phyloP scores from a whole-genome alignment of 306 rosid genomes.

The Leucaena leucocephala region DNA sequence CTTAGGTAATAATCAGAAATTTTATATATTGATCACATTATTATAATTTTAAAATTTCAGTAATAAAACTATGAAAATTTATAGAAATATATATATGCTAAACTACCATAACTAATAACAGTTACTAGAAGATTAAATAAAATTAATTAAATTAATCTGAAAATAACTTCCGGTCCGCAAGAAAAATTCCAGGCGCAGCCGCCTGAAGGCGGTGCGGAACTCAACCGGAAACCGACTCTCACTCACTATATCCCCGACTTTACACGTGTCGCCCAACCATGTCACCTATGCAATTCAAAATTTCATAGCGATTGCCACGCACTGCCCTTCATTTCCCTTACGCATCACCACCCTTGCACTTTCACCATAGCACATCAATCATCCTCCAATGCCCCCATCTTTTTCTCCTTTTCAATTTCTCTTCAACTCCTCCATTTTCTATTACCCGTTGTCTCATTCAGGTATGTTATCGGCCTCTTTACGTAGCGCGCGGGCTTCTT shows the following conservation, averaged over 20 bases:
- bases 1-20: no score
- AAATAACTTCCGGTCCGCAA: not conserved
- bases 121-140: no score
- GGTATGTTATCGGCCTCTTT: not conserved
- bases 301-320: constrained; percentile 35
- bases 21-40: no score
- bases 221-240: not conserved
- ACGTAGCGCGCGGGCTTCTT: not conserved
- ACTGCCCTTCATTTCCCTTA: not conserved
- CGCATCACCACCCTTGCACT: not conserved
- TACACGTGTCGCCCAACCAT: constrained; percentile 32
- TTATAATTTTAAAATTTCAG: no score
- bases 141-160: no score
- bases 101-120: no score
- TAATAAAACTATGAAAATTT: no score
- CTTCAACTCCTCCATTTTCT: not conserved
- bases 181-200: not conserved
- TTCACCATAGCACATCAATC: not conserved
- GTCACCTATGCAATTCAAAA: not conserved
- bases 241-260: not conserved
- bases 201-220: not conserved
- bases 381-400: not conserved
- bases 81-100: no score
- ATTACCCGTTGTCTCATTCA: not conserved
- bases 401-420: not conserved